A percentile compares a stretch with the other conserved stretches of the same genome.
These are phyloP conservation scores for Botrytis medusae DNA, from an alignment of 2,329 filamentous ascomycete species.

Conservation along the genomic window DNA sequence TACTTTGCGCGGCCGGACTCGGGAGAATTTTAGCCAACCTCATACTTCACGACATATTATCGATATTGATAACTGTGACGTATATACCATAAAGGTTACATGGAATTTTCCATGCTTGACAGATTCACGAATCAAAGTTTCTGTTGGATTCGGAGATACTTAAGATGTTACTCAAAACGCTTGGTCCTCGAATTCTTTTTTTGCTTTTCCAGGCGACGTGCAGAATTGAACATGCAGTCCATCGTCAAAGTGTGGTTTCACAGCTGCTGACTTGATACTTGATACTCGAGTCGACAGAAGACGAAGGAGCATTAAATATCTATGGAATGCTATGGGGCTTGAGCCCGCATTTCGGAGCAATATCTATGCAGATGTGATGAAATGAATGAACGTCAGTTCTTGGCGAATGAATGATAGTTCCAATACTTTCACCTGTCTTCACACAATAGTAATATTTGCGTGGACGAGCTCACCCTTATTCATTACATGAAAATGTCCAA, in stretches of 20 bases:
- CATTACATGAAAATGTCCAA: not conserved
- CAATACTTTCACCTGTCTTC: not conserved
- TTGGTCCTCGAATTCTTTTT: conserved; percentile 6
- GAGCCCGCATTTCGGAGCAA: not conserved
- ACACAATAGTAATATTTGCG: not conserved
- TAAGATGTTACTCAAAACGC: conserved; percentile 3
- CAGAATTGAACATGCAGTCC: not conserved
- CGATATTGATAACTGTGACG: conserved; percentile 9
- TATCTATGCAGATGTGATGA: not conserved
- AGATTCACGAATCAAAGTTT: not conserved
- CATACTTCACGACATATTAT: conserved; percentile 17
- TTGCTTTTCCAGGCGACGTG: not conserved
- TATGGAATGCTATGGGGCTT: not conserved
- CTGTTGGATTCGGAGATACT: not conserved
- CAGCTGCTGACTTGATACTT: not conserved
- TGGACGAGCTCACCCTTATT: not conserved
- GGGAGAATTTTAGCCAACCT: conserved; percentile 13
- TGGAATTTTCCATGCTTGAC: not conserved
- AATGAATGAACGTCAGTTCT: not conserved
- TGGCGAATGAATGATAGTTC: not conserved
- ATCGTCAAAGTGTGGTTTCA: conserved; percentile 2
- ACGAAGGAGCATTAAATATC: not conserved
- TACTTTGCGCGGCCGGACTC: not conserved
- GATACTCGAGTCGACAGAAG: not conserved
- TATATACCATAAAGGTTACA: not conserved